Base-by-base conservation (phyloP, 177 flowering plant species). In the Vitis hybrid region DNA sequence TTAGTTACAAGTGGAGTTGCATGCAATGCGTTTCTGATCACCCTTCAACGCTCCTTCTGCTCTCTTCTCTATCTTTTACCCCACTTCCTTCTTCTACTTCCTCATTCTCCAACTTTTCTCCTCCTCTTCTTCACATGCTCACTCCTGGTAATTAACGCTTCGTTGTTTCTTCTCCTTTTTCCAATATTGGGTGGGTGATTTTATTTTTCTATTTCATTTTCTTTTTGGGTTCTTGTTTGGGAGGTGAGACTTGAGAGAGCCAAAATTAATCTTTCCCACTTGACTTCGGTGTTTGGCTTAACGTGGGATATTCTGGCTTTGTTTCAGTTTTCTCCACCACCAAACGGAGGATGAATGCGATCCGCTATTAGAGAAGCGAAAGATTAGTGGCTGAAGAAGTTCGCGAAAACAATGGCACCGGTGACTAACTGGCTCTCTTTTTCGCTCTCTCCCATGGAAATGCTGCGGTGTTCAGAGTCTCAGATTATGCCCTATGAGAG, bases 341-440 rank as follows among this genome's bases (percentile, higher is more conserved):
- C 62, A 27, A 60, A 60, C 62, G 14, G 62, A 54, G 6, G 17
- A 17, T 54, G 17, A 60, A 24, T 27, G 52, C 11, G 52, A 46
- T 55, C 54, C 18, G 52, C 9, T 40, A 15, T 32, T 67, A 2
- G 19, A 32, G 14, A 49, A 19, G 67, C 11, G 15, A 64, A 18
- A 30, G 59, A 30, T 15, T 11, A 46, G 72, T 30, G 12, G 12
- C 40, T 17, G 3, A 56, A 13, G 62, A 62, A 11, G 62, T 13
- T 63, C 46, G 27, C 30, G 21, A 67, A 55, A 65, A 55, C n/a
- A 65, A 88, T 86, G 90, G 84, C 82, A 54, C 84, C 86, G 51
- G 81, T 75, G 62, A 82, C 74, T 50, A 84, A 88, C 77, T 86
- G 91, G 94, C 81, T 90, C 8, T 84, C 91, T 1, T 90, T 88